phyloP scores from a whole-genome alignment of 257 asterid genomes.

The Solanum virginianum region DNA sequence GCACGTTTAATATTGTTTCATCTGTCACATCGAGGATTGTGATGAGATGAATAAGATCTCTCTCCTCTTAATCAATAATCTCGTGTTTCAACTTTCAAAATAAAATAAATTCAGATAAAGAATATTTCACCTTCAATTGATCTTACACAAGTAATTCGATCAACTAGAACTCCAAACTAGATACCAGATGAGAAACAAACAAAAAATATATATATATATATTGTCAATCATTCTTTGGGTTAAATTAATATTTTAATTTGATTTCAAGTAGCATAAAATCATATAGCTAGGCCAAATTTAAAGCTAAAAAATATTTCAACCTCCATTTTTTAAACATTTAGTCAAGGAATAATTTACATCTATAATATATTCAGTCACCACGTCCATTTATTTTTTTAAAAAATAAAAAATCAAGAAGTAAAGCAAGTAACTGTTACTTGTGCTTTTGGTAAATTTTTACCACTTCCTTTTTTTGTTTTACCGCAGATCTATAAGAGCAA shows the following conservation, averaged over 20 bases:
- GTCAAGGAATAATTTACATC: no score
- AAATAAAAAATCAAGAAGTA: no score
- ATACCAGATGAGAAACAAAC: background rate
- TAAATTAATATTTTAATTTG: no score
- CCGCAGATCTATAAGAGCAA: background rate
- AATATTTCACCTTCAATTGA: background rate
- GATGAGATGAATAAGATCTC: background rate
- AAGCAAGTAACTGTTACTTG: background rate
- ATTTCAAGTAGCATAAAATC: no score
- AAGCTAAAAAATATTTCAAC: no score
- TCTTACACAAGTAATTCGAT: background rate
- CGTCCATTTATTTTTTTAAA: no score
- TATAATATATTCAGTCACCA: no score
- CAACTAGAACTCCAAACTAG: background rate
- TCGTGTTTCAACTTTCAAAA: rapidly evolving
- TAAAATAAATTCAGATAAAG: background rate
- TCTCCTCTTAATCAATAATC: background rate
- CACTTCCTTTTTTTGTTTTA: background rate
- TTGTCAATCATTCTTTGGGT: no score
- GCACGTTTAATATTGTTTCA: background rate
- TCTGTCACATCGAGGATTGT: background rate
- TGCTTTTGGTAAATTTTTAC: background rate
- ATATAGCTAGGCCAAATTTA: no score
- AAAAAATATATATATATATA: no score
- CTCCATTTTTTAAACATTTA: no score